Conservation (phyloP, 2,329 filamentous ascomycete species). For the Ceratocystis harringtonii region DNA sequence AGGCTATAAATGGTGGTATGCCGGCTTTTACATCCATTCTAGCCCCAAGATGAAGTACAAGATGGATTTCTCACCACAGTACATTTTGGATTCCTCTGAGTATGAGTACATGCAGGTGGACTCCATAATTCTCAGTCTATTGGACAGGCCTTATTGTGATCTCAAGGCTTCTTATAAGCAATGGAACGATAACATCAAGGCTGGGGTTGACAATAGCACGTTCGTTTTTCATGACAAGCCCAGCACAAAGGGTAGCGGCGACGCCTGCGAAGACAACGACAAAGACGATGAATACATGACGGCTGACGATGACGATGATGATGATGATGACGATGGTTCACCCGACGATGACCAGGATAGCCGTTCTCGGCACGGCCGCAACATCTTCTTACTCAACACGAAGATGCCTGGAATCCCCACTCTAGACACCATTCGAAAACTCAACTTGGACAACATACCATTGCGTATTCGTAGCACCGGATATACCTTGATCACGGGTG, state of each 20-base stretch:
- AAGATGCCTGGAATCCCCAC: constrained; percentile 53
- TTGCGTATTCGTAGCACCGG: constrained; percentile 32
- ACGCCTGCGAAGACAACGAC: constrained; percentile 13
- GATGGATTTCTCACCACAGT: constrained; percentile 60
- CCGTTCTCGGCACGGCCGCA: not conserved
- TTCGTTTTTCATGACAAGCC: constrained; percentile 23
- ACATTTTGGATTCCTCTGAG: constrained; percentile 54
- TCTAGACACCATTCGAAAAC: constrained; percentile 34
- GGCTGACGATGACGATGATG: constrained; percentile 16
- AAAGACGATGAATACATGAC: constrained; percentile 1
- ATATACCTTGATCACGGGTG: constrained; percentile 30
- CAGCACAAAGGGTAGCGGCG: constrained; percentile 9
- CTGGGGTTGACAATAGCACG: constrained; percentile 1
- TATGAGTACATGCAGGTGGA: constrained; percentile 48
- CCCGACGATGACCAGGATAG: constrained; percentile 9
- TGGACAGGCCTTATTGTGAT: not conserved
- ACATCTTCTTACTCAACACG: constrained; percentile 38
- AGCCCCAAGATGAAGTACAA: constrained; percentile 80
- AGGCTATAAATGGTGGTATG: constrained; percentile 65
- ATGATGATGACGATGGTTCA: constrained; percentile 14
- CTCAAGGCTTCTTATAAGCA: not conserved
- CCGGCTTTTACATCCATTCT: constrained; percentile 65
- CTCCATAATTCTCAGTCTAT: constrained; percentile 19
- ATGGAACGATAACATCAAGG: not conserved
- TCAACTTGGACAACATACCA: constrained; percentile 45